phyloP scores from a whole-genome alignment of 805 yeast species.

The Candida boleticola region DNA sequence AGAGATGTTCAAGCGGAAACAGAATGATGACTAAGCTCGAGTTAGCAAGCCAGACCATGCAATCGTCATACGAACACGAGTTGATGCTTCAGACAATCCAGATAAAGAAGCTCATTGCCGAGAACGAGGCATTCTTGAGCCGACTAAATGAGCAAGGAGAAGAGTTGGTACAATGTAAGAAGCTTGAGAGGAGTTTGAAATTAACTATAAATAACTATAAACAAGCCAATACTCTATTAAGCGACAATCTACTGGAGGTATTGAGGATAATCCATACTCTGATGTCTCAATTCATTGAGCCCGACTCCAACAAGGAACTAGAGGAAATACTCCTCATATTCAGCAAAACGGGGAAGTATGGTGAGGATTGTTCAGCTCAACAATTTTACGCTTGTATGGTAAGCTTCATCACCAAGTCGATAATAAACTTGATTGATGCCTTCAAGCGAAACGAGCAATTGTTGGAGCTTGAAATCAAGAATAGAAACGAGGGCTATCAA shows the following conservation, averaged over 20 bases:
- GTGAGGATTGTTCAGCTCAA: not conserved
- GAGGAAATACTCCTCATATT: not conserved
- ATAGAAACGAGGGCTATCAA: conserved; percentile 13
- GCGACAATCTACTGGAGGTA: conserved; percentile 13
- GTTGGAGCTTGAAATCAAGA: conserved; percentile 13
- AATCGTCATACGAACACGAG: conserved; percentile 1
- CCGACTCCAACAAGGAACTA: not conserved
- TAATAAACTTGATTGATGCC: conserved; percentile 15
- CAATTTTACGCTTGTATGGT: not conserved
- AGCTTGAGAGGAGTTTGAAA: conserved; percentile 7
- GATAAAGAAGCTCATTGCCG: conserved; percentile 2
- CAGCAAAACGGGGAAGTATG: not conserved
- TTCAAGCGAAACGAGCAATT: conserved; percentile 14
- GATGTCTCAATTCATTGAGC: not conserved
- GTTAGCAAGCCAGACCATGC: conserved; percentile 2
- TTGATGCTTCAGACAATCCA: conserved; percentile 5
- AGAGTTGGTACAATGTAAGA: conserved; percentile 34
- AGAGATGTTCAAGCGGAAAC: not conserved
- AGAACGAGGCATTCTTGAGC: conserved; percentile 35
- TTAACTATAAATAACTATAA: conserved; percentile 3
- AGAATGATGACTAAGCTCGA: not conserved
- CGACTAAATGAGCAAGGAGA: conserved; percentile 18
- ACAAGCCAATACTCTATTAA: conserved; percentile 1
- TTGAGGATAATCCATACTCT: not conserved
- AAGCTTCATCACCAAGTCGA: conserved; percentile 12